phyloP scores from a whole-genome alignment of 2,329 filamentous ascomycete genomes.

The Pseudogymnoascus sp. region DNA sequence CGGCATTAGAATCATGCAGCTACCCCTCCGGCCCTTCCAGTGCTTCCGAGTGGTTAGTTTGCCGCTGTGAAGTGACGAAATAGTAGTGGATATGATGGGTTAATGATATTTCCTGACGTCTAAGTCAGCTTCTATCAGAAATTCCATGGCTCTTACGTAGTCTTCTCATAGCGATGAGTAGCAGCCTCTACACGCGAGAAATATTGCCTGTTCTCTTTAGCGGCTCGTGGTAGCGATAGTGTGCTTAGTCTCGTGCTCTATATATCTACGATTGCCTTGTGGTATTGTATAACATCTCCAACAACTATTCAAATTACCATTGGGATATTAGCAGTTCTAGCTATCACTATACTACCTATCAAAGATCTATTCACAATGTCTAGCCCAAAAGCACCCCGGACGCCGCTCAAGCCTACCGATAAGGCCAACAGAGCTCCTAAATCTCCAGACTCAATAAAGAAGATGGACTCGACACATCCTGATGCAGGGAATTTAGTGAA shows the following conservation, averaged over 20 bases:
- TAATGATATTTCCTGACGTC: background rate
- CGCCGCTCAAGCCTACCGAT: background rate
- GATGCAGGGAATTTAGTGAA: constrained; percentile 5
- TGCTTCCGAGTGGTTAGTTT: background rate
- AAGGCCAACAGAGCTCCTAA: constrained; percentile 11
- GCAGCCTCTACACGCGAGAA: background rate
- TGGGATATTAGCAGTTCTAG: background rate
- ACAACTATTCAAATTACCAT: background rate
- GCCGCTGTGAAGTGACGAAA: background rate
- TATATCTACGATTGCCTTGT: background rate
- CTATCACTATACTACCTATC: background rate
- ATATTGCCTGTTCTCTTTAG: background rate
- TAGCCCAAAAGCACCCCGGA: background rate
- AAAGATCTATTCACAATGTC: background rate
- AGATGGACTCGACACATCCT: constrained; percentile 14
- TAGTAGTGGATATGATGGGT: background rate
- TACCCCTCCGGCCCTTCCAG: background rate
- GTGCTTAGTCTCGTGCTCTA: background rate
- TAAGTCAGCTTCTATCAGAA: background rate
- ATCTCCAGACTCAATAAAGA: constrained; percentile 18
- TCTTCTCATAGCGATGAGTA: background rate
- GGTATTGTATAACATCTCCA: background rate
- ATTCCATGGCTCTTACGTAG: background rate
- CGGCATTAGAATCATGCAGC: background rate
- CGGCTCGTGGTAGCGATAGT: background rate